Percentiles rank a stretch among this genome's conserved stretches.
Evolutionary conservation across 1,284 basidiomycete genomes (phyloP).

Genomic region (Boletus sp.): DNA sequence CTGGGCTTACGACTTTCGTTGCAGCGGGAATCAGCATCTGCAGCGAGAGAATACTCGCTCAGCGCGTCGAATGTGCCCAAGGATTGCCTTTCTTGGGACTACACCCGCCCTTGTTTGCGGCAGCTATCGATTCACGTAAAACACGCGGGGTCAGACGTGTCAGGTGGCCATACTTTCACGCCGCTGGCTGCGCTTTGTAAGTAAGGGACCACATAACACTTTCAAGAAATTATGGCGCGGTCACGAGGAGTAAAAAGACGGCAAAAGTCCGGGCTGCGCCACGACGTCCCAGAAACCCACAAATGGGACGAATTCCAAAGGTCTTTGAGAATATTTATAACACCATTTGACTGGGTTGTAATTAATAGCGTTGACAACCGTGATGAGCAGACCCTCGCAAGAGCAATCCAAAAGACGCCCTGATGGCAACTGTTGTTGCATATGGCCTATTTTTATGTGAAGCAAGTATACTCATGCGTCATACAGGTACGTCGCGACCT

Average conservation of each 20-base stretch:
- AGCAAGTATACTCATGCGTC: not conserved
- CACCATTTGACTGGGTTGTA: not conserved
- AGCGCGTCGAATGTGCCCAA: too few relatives aligned
- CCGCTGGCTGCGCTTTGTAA: too few relatives aligned
- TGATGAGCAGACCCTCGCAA: not conserved
- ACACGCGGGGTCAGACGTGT: too few relatives aligned
- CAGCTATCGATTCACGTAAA: too few relatives aligned
- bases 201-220: too few relatives aligned
- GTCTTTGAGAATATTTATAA: not conserved
- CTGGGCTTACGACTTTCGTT: too few relatives aligned
- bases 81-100: too few relatives aligned
- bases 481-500: not conserved
- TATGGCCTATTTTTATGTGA: not conserved
- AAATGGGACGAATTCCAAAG: not conserved
- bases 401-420: not conserved
- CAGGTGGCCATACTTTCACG: too few relatives aligned
- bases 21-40: too few relatives aligned
- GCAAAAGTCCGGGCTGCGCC: not conserved
- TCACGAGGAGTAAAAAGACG: not conserved
- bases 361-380: not conserved
- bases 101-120: too few relatives aligned
- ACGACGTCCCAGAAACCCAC: not conserved
- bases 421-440: not conserved
- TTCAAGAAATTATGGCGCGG: too few relatives aligned
- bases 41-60: too few relatives aligned